A percentile compares a stretch with the other conserved stretches of the same genome.
Evolutionary conservation across 1,139 yeast species (phyloP).

Genomic region (Candida sp.): DNA sequence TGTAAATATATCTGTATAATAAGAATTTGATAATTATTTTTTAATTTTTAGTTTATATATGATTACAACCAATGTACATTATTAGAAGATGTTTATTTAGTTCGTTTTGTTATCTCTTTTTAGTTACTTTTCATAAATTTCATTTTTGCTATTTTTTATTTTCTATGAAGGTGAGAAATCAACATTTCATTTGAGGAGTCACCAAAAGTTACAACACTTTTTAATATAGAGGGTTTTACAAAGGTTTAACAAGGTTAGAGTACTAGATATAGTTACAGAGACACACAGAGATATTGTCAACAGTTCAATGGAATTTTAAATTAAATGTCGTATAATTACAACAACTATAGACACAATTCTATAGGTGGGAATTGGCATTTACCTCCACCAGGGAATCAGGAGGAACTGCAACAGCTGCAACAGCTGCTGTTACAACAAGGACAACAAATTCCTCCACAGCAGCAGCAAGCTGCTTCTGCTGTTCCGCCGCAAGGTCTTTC

Average conservation of each 20-base stretch:
- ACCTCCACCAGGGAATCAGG: slow-evolving; percentile 21
- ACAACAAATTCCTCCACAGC: slow-evolving; percentile 3
- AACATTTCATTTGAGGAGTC: neutral
- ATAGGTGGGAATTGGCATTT: slow-evolving; percentile 43
- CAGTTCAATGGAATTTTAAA: neutral
- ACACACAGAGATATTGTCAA: too few species aligned
- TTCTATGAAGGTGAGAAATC: too few species aligned
- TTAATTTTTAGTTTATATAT: neutral
- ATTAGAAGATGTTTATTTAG: neutral
- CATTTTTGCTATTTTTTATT: too few species aligned
- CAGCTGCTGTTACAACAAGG: slow-evolving; percentile 13
- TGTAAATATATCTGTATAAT: too few species aligned
- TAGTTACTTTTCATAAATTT: too few species aligned
- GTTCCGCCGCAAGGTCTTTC: slow-evolving; percentile 11
- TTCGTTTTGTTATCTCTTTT: too few species aligned
- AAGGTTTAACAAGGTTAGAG: too few species aligned
- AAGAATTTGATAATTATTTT: too few species aligned
- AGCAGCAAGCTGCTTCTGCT: slow-evolving; percentile 10
- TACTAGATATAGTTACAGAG: too few species aligned
- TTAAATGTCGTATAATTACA: slow-evolving; percentile 19
- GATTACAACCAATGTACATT: neutral
- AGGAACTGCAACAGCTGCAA: slow-evolving; percentile 10
- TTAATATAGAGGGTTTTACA: too few species aligned
- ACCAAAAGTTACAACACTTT: too few species aligned
- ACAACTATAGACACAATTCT: slow-evolving; percentile 36